phyloP scores from a whole-genome alignment of 768 basidiomycete species.

The Cubamyces sp. region DNA sequence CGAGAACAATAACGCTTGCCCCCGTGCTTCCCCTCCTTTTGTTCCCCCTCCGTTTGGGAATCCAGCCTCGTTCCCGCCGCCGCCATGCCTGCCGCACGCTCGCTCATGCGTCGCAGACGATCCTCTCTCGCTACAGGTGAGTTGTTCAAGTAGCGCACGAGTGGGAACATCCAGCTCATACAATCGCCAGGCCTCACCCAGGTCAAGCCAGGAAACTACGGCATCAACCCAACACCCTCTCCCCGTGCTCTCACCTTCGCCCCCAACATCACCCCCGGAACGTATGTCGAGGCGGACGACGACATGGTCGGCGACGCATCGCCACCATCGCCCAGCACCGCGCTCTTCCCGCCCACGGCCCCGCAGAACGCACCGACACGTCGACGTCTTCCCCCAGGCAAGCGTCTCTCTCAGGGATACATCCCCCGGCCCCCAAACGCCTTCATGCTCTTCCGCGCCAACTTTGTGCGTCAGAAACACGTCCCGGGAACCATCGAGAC shows the following conservation, averaged over 20 bases:
- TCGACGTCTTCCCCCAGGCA: constrained; percentile 60
- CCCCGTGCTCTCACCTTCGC: constrained; percentile 64
- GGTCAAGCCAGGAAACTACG: constrained; percentile 60
- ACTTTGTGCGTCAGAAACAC: constrained; percentile 54
- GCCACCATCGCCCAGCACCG: constrained; percentile 37
- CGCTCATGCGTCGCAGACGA: constrained; percentile 43
- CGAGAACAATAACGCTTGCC: constrained; percentile 25
- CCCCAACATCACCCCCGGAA: constrained; percentile 61
- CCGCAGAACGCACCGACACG: constrained; percentile 43
- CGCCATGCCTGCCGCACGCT: constrained; percentile 42
- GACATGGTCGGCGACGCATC: constrained; percentile 35
- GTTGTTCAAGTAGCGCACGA: constrained; percentile 11
- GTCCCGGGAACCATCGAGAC: constrained; percentile 55
- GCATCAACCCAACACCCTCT: constrained; percentile 43
- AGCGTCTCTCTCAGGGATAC: constrained; percentile 65
- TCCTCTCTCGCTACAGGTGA: constrained; percentile 43
- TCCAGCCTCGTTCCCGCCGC: constrained; percentile 27
- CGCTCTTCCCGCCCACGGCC: constrained; percentile 60
- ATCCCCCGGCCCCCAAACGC: constrained; percentile 84
- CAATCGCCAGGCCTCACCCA: constrained; percentile 37
- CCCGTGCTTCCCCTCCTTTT: constrained; percentile 24
- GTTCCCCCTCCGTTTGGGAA: constrained; percentile 19
- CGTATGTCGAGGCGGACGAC: constrained; percentile 46
- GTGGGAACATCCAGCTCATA: not conserved
- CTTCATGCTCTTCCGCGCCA: constrained; percentile 84